Evolutionary conservation across 305 asterid species (phyloP), one percentile per base, ranked within the genome.

Genomic region (Andrographis paniculata): DNA sequence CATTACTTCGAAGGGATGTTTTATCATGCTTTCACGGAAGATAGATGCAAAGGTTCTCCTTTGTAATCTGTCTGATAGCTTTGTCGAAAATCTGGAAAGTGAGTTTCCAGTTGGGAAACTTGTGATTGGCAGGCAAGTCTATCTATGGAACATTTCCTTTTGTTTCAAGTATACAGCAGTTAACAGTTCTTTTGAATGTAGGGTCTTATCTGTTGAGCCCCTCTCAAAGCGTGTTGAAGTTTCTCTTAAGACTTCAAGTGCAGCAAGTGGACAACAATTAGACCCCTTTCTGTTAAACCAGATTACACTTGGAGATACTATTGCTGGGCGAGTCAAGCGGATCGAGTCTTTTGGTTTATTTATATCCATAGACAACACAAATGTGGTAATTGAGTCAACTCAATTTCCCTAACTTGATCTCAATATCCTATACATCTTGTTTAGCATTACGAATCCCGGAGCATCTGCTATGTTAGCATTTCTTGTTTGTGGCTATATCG

Each of bases 161-260:
- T 55, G 44, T 20, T 64, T 46, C 48, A 58, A 43, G 53, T 52
- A 47, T 19, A 69, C 46, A 20, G 57, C 48, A 35, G 8, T 64
- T 80, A 58, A 76, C 55, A 36, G n/a, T n/a, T 37, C 19, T 47
- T 33, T 21, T 7, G 8, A 44, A 49, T 69, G 74, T 74, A 87
- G 99, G 89, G 87, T 91, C 70, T 63, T 80, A 17, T 73, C 82
- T 0, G 94, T 91, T 66, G 99, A 87, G 67, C 84, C 89, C 16
- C 57, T 79, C 53, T 83, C 96, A 17, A 87, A 77, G 83, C 86
- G 96, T 55, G 76, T 83, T 48, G 96, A 87, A 73, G 85, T 87
- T 49, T 73, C 85, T 52, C 93, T 91, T 10, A 87, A 66, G 66
- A 87, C 93, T 62, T 71, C 94, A 54, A 69, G 42, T 63, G 66